Evolutionary conservation across 202 grass and related monocot genomes (phyloP).

Genomic region (Bolboschoenoplectus hybrid): DNA sequence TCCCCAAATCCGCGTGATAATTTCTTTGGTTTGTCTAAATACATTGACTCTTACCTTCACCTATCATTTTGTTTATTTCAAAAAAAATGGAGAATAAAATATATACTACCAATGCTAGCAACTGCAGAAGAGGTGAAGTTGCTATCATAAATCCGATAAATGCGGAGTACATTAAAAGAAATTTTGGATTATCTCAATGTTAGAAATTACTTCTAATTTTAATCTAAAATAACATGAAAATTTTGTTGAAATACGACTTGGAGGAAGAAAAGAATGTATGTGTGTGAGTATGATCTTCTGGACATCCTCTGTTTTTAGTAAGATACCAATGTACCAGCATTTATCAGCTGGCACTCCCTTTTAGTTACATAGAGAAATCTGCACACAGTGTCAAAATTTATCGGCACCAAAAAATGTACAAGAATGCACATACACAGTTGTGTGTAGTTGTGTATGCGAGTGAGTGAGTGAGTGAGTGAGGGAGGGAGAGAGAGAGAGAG

Average conservation of each 20-base stretch:
- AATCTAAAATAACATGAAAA: background rate
- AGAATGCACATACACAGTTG: background rate
- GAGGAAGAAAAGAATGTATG: background rate
- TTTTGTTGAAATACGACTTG: background rate
- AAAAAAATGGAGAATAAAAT: background rate
- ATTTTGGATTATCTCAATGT: background rate
- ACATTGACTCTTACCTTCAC: slow-evolving; percentile 12
- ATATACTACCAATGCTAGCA: background rate
- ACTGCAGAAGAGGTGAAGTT: background rate
- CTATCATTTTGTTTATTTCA: background rate
- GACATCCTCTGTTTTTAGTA: slow-evolving; percentile 15
- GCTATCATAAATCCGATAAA: background rate
- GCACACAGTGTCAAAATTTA: background rate
- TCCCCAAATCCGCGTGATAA: background rate
- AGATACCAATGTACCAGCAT: background rate
- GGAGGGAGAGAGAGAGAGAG: background rate
- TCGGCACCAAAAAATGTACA: background rate
- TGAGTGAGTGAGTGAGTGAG: background rate
- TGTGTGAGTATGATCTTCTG: background rate
- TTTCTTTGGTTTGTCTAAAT: slow-evolving; percentile 2
- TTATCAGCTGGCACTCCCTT: background rate
- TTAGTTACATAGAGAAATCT: background rate
- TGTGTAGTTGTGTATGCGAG: background rate
- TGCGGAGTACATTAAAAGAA: background rate
- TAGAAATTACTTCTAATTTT: background rate